phyloP scores from a whole-genome alignment of 2,329 filamentous ascomycete genomes.

The Truncatella angustata region DNA sequence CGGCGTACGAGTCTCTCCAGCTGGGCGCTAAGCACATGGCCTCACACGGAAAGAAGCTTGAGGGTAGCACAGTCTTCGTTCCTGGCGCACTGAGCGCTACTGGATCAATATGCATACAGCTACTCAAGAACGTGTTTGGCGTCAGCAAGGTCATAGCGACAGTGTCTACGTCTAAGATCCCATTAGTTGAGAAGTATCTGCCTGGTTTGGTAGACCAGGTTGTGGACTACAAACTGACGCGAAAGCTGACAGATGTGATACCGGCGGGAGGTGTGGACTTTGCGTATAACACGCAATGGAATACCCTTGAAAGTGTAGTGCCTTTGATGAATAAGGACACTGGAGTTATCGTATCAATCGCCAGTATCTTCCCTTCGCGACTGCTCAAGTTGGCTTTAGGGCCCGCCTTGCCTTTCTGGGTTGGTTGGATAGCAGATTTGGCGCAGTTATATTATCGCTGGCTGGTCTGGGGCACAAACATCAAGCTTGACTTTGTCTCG shows the following conservation, averaged over 20 bases:
- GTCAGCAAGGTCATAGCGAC: conserved; percentile 48
- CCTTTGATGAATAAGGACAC: conserved; percentile 33
- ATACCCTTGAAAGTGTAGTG: conserved; percentile 34
- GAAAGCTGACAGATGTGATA: conserved; percentile 35
- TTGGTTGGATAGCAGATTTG: conserved; percentile 33
- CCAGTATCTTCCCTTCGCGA: conserved; percentile 32
- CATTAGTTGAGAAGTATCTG: conserved; percentile 38
- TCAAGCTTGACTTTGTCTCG: conserved; percentile 44
- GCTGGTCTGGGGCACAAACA: conserved; percentile 41
- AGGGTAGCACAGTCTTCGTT: conserved; percentile 51
- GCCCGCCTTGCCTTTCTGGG: conserved; percentile 31
- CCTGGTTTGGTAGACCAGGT: conserved; percentile 47
- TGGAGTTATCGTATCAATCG: conserved; percentile 41
- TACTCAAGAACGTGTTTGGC: conserved; percentile 49
- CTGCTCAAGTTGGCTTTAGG: conserved; percentile 31
- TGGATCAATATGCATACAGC: conserved; percentile 44
- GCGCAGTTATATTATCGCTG: conserved; percentile 40
- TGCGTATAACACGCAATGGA: conserved; percentile 46
- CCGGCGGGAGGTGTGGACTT: conserved; percentile 46
- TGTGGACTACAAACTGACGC: conserved; percentile 46
- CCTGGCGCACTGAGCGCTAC: conserved; percentile 48
- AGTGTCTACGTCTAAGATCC: conserved; percentile 50
- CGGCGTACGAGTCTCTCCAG: conserved; percentile 42
- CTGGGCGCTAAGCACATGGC: conserved; percentile 35
- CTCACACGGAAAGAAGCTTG: conserved; percentile 32